These are phyloP conservation scores for Pisolithus thermaeus DNA, from an alignment of 1,284 basidiomycete species.

Conservation along the genomic window DNA sequence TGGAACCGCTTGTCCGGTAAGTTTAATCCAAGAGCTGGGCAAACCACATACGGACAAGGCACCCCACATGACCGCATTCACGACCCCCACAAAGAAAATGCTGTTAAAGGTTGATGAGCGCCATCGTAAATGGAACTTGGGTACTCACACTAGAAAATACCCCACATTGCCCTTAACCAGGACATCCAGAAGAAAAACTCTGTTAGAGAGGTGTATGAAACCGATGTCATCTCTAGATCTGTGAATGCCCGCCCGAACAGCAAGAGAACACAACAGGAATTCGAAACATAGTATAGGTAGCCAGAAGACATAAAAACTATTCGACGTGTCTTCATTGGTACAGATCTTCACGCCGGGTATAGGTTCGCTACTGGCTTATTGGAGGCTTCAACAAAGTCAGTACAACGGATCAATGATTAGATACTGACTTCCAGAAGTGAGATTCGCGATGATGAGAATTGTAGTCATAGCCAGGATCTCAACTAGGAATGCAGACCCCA, in stretches of 20 bases:
- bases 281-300: background rate
- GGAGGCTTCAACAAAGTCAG: background rate
- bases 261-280: background rate
- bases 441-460: background rate
- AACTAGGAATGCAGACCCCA: background rate
- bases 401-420: background rate
- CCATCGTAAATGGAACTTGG: background rate
- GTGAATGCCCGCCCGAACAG: background rate
- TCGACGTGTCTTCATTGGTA: background rate
- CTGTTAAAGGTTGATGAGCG: background rate
- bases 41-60: background rate
- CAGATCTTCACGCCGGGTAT: background rate
- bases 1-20: background rate
- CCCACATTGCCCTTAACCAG: slow-evolving; percentile 1
- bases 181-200: background rate
- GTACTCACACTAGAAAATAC: slow-evolving; percentile 1
- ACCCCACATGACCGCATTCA: background rate
- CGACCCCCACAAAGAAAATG: background rate
- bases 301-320: background rate
- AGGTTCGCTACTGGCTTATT: background rate
- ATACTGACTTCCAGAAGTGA: background rate
- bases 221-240: background rate
- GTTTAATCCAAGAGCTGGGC: background rate
- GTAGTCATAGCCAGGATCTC: slow-evolving; percentile 2
- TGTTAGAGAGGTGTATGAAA: background rate